Evolutionary conservation across 225 moss, liverwort and hornwort species (phyloP).

Genomic region (Marchantia polymorpha): DNA sequence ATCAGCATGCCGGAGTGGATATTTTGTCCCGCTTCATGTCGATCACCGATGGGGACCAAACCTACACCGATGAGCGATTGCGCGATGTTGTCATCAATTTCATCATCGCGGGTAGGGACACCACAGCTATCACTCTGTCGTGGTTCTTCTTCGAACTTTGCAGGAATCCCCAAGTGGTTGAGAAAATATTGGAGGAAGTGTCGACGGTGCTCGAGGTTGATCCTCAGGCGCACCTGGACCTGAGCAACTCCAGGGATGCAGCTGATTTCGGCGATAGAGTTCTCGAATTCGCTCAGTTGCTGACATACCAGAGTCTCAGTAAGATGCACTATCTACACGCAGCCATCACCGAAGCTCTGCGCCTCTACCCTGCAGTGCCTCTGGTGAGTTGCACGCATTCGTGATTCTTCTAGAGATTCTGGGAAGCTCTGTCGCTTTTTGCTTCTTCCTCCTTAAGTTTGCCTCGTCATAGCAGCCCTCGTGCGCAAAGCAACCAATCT

Average conservation of each 20-base stretch:
- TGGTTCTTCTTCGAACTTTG: slow-evolving; percentile 61
- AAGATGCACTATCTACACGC: slow-evolving; percentile 77
- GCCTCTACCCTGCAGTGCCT: slow-evolving; percentile 71
- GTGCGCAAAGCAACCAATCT: background rate
- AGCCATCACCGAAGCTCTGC: slow-evolving; percentile 63
- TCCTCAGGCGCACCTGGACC: background rate
- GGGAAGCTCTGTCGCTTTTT: too few relatives aligned
- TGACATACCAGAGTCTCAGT: slow-evolving; percentile 57
- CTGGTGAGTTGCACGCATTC: slow-evolving; percentile 38
- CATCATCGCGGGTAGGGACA: slow-evolving; percentile 86
- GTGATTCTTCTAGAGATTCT: too few relatives aligned
- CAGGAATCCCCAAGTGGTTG: slow-evolving; percentile 48
- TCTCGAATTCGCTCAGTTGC: slow-evolving; percentile 40
- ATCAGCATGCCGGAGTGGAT: slow-evolving; percentile 50
- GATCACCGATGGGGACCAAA: slow-evolving; percentile 32
- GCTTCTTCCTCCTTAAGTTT: too few relatives aligned
- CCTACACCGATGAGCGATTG: slow-evolving; percentile 52
- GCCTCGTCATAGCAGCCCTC: too few relatives aligned
- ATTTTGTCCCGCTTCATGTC: slow-evolving; percentile 76
- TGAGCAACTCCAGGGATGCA: background rate
- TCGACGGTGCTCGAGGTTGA: slow-evolving; percentile 30
- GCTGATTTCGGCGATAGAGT: slow-evolving; percentile 23
- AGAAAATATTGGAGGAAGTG: slow-evolving; percentile 63
- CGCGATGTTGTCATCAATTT: slow-evolving; percentile 73
- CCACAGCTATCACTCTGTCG: slow-evolving; percentile 69